Conservation (phyloP, 495 filamentous ascomycete species). For the Penicillium bovifimosum region DNA sequence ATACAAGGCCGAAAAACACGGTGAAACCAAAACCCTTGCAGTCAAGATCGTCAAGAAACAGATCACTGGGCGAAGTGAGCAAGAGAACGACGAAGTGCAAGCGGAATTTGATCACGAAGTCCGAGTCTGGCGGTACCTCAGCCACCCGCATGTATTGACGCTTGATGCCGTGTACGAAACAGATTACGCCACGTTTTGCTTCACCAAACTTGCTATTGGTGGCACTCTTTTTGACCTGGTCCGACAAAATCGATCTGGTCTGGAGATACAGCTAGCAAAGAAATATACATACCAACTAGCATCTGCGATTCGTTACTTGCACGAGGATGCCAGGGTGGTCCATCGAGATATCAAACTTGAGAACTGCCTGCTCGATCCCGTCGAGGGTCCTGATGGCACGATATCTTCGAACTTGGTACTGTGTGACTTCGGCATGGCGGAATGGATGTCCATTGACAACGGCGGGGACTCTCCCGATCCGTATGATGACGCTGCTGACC, state of each 20-base stretch:
- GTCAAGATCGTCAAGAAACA: slow-evolving; percentile 72
- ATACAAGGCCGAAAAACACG: slow-evolving; percentile 55
- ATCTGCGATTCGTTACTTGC: slow-evolving; percentile 64
- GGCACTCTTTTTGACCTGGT: slow-evolving; percentile 69
- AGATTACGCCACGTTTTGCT: slow-evolving; percentile 68
- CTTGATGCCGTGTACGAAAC: slow-evolving; percentile 66
- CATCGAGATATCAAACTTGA: slow-evolving; percentile 75
- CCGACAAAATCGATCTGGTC: slow-evolving; percentile 52
- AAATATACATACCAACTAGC: slow-evolving; percentile 65
- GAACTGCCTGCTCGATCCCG: slow-evolving; percentile 65
- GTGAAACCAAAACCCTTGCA: slow-evolving; percentile 48
- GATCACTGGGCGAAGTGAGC: slow-evolving; percentile 48
- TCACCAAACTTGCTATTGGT: slow-evolving; percentile 61
- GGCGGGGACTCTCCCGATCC: slow-evolving; percentile 46
- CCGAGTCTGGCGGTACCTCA: slow-evolving; percentile 63
- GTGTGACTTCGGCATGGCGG: slow-evolving; percentile 73
- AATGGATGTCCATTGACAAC: slow-evolving; percentile 57
- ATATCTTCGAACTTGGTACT: slow-evolving; percentile 54
- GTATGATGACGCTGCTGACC: slow-evolving; percentile 43
- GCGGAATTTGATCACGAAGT: slow-evolving; percentile 73
- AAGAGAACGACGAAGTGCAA: slow-evolving; percentile 64
- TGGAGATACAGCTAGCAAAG: slow-evolving; percentile 48
- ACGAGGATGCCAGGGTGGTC: slow-evolving; percentile 65
- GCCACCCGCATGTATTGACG: slow-evolving; percentile 59
- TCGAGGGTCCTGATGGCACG: slow-evolving; percentile 40